A percentile compares a stretch with the other conserved stretches of the same genome.
Evolutionary conservation across 257 asterid genomes (phyloP).

Genomic region (Jacaranda copaia): DNA sequence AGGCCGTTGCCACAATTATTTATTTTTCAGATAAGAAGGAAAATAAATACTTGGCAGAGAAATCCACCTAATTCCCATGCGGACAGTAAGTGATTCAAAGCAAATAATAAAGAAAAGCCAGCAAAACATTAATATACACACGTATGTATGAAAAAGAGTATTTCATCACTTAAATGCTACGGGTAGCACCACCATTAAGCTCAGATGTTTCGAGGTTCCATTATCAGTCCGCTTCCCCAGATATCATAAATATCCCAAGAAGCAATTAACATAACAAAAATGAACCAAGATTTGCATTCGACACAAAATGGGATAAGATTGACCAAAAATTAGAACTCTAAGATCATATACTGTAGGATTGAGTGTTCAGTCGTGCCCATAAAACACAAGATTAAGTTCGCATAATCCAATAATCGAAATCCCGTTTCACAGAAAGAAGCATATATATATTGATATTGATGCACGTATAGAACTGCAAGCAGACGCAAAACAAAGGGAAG

Average conservation of each 20-base stretch:
- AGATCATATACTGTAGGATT: background rate
- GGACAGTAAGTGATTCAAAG: too few relatives aligned
- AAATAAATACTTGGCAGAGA: background rate
- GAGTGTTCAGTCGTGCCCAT: background rate
- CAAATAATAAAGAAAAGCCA: too few relatives aligned
- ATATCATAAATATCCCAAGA: background rate
- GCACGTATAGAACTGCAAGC: background rate
- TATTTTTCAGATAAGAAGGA: background rate
- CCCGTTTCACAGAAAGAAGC: background rate
- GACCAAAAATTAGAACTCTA: background rate
- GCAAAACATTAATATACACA: too few relatives aligned
- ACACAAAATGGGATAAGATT: background rate
- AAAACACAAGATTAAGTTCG: background rate
- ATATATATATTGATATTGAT: background rate
- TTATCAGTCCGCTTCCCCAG: too few relatives aligned
- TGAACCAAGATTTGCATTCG: conserved; percentile 13
- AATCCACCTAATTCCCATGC: background rate
- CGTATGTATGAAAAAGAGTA: too few relatives aligned
- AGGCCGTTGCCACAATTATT: too few relatives aligned
- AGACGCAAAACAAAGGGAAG: background rate
- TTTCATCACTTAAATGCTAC: too few relatives aligned
- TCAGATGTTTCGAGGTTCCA: too few relatives aligned
- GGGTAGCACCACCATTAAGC: too few relatives aligned
- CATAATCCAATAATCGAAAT: background rate
- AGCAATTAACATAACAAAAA: background rate